A percentile compares a stretch with the other conserved stretches of the same genome.
These are phyloP conservation scores for Musa balbisiana DNA, from an alignment of 202 grass and related monocot species.

Conservation along the genomic window DNA sequence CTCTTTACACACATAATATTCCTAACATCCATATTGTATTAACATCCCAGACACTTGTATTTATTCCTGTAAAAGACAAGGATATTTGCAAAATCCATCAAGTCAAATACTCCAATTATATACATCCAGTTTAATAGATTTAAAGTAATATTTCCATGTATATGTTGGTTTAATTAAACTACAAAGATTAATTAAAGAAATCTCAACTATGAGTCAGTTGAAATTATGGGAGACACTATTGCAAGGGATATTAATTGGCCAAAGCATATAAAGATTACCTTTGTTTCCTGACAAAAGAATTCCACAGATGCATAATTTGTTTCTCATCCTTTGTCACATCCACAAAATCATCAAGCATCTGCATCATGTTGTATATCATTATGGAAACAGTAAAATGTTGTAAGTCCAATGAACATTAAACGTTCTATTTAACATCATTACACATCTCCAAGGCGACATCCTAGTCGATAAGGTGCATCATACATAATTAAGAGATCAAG, in stretches of 20 bases:
- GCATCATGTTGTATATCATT: conserved; percentile 22
- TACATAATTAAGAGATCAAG: no score
- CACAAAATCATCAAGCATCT: conserved; percentile 88
- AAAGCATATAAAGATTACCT: conserved; percentile 29
- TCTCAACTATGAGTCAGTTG: no score
- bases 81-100: no score
- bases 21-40: no score
- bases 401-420: background rate
- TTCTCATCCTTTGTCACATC: conserved; percentile 77
- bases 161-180: no score
- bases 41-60: no score
- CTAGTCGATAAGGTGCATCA: background rate
- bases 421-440: background rate
- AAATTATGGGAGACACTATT: background rate
- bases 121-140: no score
- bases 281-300: conserved; percentile 84
- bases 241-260: background rate
- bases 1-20: no score
- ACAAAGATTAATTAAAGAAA: no score
- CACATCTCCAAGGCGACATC: background rate
- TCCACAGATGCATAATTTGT: conserved; percentile 88
- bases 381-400: conserved; percentile 5
- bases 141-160: no score
- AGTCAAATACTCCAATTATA: no score
- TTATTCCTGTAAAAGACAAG: no score